Conservation (phyloP, 2,329 filamentous ascomycete species). For the Verticillium dahliae region DNA sequence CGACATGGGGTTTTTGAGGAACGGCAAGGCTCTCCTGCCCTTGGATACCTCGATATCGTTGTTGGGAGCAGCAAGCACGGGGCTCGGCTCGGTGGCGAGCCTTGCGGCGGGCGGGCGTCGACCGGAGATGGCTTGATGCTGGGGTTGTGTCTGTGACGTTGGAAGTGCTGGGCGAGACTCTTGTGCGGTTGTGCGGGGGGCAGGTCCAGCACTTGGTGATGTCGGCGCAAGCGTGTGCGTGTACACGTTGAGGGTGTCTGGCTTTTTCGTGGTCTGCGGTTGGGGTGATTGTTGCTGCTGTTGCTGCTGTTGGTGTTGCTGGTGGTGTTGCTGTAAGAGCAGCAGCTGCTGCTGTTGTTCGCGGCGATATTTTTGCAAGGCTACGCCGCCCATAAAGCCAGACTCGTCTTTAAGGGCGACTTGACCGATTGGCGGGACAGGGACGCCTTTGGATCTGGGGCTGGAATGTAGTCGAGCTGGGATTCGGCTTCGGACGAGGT, state of each 20-base stretch:
- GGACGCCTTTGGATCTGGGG: conserved; percentile 14
- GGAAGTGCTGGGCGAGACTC: not conserved
- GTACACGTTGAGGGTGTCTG: conserved; percentile 15
- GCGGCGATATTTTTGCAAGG: conserved; percentile 43
- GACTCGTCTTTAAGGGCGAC: conserved; percentile 29
- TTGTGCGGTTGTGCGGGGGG: not conserved
- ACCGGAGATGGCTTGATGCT: conserved; percentile 18
- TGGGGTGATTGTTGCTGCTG: conserved; percentile 17
- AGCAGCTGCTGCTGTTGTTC: conserved; percentile 22
- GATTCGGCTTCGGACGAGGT: conserved; percentile 30
- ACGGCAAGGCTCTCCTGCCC: conserved; percentile 47
- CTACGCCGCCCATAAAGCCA: conserved; percentile 49
- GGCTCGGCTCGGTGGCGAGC: conserved; percentile 29
- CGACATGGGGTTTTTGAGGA: conserved; percentile 54
- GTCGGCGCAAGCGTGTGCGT: conserved; percentile 29
- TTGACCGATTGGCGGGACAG: conserved; percentile 21
- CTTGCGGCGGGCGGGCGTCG: conserved; percentile 36
- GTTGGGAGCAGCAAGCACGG: conserved; percentile 18
- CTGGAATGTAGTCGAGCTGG: conserved; percentile 4
- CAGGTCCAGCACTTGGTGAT: not conserved
- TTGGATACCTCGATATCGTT: conserved; percentile 32
- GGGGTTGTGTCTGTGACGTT: not conserved
- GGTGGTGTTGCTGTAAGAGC: conserved; percentile 17
- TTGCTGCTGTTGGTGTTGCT: conserved; percentile 39
- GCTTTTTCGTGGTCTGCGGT: conserved; percentile 12